Base-by-base conservation (phyloP, 2,329 filamentous ascomycete species). In the Trichoderma semiorbis region DNA sequence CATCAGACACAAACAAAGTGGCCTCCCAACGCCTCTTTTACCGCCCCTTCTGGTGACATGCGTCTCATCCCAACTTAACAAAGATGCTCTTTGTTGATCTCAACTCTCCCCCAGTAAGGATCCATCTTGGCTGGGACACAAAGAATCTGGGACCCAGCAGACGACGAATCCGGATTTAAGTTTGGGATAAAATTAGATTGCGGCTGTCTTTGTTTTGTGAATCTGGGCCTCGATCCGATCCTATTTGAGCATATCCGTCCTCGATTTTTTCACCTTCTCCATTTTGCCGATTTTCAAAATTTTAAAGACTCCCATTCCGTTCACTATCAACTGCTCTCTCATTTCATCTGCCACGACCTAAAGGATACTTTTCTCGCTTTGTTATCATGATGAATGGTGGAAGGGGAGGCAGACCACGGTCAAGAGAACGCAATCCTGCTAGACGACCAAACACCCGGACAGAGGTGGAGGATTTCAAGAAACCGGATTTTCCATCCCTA, bases 71-170 rank as follows among this genome's bases (percentile, higher is more conserved):
- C 61, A 69, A 39, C 66, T 43, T 71, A 62, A 73, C 72, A 75
- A 75, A 76, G 72, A 78, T 77, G 75, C 74, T 68, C 75, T 78
- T 78, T 77, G 75, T 78, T 77, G 73, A 74, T 36, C 67, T 34
- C 65, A 34, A 26, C 55, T 64, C 66, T 62, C 50, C 61, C 71
- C 58, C 71, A 62, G 53, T 50, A 55, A 68, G 66, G 69, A 70
- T 64, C 57, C 43, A 72, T 43, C 21, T 64, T 47, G 65, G 66
- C 61, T 64, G 60, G 50, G 34, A 63, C 39, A 61, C 74, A 73
- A 68, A 72, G 64, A 72, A 65, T 30, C 28, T 50, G 32, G 68
- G 58, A 34, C 58, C 43, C 70, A 63, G 24, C 21, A 26, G 18
- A 43, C 73, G 72, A 74, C 47, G 60, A 70, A 30, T 4, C 7